These are phyloP conservation scores for Neurospora sp. DNA, from an alignment of 495 filamentous ascomycete genomes.

Conservation along the genomic window DNA sequence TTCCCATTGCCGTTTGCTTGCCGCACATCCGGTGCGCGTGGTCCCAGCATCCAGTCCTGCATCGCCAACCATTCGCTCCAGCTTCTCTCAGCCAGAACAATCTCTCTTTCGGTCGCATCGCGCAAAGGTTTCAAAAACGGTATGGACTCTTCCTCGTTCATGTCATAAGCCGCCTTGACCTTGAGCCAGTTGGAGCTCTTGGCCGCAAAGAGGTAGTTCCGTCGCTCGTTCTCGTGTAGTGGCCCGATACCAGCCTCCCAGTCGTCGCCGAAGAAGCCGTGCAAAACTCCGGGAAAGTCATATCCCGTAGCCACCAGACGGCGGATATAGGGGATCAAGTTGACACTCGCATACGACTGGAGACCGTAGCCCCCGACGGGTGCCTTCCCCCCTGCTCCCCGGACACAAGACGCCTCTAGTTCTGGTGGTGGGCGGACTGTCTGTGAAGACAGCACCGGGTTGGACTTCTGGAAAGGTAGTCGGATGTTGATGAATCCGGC, in stretches of 20 bases:
- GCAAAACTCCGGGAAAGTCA: slow-evolving; percentile 73
- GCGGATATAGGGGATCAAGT: slow-evolving; percentile 80
- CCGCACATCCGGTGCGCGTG: slow-evolving; percentile 28
- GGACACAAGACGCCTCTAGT: neutral
- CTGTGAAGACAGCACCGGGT: slow-evolving; percentile 22
- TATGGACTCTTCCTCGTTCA: slow-evolving; percentile 65
- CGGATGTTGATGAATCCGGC: slow-evolving; percentile 85
- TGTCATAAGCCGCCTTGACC: slow-evolving; percentile 86
- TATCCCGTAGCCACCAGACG: slow-evolving; percentile 87
- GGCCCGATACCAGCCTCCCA: slow-evolving; percentile 71
- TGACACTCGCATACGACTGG: slow-evolving; percentile 42
- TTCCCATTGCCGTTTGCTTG: neutral
- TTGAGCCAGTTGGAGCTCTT: slow-evolving; percentile 83
- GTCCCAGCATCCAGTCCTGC: slow-evolving; percentile 92
- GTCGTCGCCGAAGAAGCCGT: slow-evolving; percentile 92
- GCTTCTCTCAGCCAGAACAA: slow-evolving; percentile 67
- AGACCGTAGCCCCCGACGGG: neutral
- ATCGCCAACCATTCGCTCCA: slow-evolving; percentile 87
- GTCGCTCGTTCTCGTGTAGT: slow-evolving; percentile 78
- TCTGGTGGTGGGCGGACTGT: slow-evolving; percentile 14
- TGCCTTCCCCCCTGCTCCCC: neutral
- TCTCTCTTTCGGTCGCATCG: slow-evolving; percentile 65
- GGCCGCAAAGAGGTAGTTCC: slow-evolving; percentile 91
- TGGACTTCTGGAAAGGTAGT: slow-evolving; percentile 55
- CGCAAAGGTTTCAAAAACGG: slow-evolving; percentile 79